A percentile compares a stretch with the other conserved stretches of the same genome.
These are phyloP conservation scores for Neofusicoccum sp. DNA, from an alignment of 2,329 filamentous ascomycete species.

Conservation along the genomic window DNA sequence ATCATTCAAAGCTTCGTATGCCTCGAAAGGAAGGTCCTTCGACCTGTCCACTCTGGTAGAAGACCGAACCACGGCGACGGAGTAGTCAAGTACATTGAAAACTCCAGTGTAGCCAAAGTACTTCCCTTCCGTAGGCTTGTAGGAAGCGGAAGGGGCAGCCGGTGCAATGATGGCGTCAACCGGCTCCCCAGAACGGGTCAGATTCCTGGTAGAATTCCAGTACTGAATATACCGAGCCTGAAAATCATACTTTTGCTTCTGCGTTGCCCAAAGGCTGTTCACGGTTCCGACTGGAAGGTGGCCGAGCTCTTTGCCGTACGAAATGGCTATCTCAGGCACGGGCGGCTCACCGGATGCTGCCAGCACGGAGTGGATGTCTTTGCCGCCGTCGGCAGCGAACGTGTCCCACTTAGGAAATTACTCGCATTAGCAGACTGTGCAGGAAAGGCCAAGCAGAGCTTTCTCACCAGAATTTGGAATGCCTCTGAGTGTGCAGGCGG, in stretches of 20 bases:
- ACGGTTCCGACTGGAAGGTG: slow-evolving; percentile 24
- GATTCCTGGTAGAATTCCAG: slow-evolving; percentile 33
- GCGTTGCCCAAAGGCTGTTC: neutral
- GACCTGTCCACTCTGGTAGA: slow-evolving; percentile 54
- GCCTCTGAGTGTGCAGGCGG: slow-evolving; percentile 17
- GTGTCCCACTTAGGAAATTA: neutral
- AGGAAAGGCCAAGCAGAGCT: neutral
- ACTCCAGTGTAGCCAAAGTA: slow-evolving; percentile 46
- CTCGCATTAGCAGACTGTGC: neutral
- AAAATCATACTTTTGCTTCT: neutral
- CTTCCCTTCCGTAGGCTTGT: slow-evolving; percentile 47
- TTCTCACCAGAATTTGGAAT: neutral
- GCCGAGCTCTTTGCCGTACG: neutral
- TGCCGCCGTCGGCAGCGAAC: neutral
- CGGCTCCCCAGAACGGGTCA: slow-evolving; percentile 30
- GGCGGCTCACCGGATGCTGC: slow-evolving; percentile 32
- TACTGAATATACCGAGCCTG: slow-evolving; percentile 34
- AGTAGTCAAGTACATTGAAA: slow-evolving; percentile 60
- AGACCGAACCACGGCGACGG: slow-evolving; percentile 54
- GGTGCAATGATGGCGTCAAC: slow-evolving; percentile 41
- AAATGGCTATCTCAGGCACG: slow-evolving; percentile 26
- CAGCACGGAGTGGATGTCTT: neutral
- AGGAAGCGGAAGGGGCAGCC: slow-evolving; percentile 35
- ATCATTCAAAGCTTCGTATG: slow-evolving; percentile 6
- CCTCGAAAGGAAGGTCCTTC: slow-evolving; percentile 44